Conservation (phyloP, 2,329 filamentous ascomycete species). For the Colletotrichum cuscutae region DNA sequence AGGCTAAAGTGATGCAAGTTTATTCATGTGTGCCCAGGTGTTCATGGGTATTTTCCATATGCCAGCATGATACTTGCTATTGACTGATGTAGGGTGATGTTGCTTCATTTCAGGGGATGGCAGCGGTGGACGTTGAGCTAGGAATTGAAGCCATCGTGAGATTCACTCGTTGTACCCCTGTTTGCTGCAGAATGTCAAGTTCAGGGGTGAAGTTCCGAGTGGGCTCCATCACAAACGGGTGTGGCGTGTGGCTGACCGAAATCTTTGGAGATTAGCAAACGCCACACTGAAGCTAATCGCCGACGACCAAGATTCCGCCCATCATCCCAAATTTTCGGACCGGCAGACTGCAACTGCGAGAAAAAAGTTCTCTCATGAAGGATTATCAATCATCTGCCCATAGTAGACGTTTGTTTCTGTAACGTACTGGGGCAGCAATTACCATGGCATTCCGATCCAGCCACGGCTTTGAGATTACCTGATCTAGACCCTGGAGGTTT, state of each 20-base stretch:
- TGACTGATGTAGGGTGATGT: too few species aligned
- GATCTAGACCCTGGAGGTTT: not conserved
- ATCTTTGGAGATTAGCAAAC: too few species aligned
- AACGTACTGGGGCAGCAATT: not conserved
- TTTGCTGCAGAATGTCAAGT: not conserved
- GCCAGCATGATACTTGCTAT: too few species aligned
- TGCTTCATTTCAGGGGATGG: too few species aligned
- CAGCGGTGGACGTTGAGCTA: not conserved
- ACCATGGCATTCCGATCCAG: not conserved
- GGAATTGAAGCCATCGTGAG: not conserved
- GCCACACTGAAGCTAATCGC: constrained; percentile 23
- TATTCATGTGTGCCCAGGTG: too few species aligned
- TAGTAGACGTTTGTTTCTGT: not conserved
- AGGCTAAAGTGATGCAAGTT: too few species aligned
- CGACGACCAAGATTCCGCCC: not conserved
- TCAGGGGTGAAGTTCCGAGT: not conserved
- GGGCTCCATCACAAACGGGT: not conserved
- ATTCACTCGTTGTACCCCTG: not conserved
- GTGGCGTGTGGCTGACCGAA: constrained; percentile 23
- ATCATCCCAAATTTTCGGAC: not conserved
- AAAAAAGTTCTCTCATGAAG: not conserved
- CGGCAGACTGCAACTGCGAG: not conserved
- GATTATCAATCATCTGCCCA: not conserved
- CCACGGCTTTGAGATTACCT: not conserved
- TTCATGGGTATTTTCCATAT: too few species aligned